Evolutionary conservation across 2,329 filamentous ascomycete genomes (phyloP).

Genomic region (Intubia oerlemansii): DNA sequence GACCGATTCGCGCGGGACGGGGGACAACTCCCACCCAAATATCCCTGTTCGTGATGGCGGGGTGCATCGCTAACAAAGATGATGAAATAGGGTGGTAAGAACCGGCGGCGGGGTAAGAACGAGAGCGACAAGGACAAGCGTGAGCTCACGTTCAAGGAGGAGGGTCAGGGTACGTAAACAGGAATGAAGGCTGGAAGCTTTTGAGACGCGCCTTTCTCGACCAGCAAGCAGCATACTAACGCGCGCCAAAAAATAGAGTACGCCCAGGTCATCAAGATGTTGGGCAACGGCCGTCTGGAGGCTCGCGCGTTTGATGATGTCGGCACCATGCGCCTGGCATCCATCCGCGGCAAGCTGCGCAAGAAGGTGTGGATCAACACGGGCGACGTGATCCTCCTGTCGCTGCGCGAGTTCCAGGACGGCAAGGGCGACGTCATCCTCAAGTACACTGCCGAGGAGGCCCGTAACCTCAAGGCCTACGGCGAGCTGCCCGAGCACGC

Average conservation of each 20-base stretch:
- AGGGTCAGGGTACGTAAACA: slow-evolving; percentile 52
- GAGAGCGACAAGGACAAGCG: slow-evolving; percentile 99
- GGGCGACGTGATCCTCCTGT: slow-evolving; percentile 78
- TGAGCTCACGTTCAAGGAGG: slow-evolving; percentile 96
- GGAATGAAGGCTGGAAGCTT: no score
- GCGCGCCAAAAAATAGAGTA: slow-evolving; percentile 11
- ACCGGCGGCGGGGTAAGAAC: slow-evolving; percentile 95
- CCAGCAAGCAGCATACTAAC: neutral
- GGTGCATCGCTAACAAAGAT: neutral
- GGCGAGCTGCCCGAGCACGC: slow-evolving; percentile 86
- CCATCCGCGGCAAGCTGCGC: slow-evolving; percentile 71
- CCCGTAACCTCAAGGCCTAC: slow-evolving; percentile 85
- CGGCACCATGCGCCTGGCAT: slow-evolving; percentile 56
- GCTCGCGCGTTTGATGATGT: slow-evolving; percentile 85
- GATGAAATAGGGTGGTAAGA: slow-evolving; percentile 55
- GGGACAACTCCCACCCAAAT: no score
- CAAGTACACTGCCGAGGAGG: slow-evolving; percentile 87
- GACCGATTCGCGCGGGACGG: no score
- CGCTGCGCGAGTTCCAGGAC: slow-evolving; percentile 67
- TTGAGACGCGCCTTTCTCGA: no score
- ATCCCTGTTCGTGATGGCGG: neutral
- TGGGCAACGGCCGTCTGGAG: slow-evolving; percentile 53
- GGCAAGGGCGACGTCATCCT: slow-evolving; percentile 84
- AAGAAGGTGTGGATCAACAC: slow-evolving; percentile 97
- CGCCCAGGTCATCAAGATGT: slow-evolving; percentile 46